Percentiles rank a stretch among this genome's conserved stretches.
These are phyloP conservation scores for Mycena galericulata DNA, from an alignment of 768 basidiomycete species.

Conservation along the genomic window DNA sequence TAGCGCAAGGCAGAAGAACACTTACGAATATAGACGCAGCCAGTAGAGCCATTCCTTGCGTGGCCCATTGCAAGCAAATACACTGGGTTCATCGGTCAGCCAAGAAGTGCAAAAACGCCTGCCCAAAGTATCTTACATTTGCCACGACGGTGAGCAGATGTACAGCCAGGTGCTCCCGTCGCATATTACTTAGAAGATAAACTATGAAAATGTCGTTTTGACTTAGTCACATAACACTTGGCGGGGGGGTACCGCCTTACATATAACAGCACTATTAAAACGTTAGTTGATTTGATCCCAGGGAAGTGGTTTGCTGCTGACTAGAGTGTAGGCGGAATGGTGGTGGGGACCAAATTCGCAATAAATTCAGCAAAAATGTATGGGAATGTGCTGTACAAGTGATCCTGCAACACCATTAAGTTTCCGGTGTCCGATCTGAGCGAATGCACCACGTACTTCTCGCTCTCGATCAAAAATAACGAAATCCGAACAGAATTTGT, in stretches of 20 bases:
- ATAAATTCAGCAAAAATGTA: conserved; percentile 53
- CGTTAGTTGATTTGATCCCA: neutral
- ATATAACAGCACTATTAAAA: conserved; percentile 26
- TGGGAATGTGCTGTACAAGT: conserved; percentile 44
- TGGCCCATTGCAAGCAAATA: conserved; percentile 39
- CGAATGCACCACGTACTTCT: no score
- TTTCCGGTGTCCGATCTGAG: no score
- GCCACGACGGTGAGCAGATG: conserved; percentile 50
- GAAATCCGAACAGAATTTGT: conserved; percentile 34
- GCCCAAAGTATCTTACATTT: conserved; percentile 33
- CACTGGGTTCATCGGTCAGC: conserved; percentile 15
- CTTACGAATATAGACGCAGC: conserved; percentile 40
- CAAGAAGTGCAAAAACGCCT: neutral
- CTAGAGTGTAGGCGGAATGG: conserved; percentile 45
- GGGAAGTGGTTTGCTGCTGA: neutral
- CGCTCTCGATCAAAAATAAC: conserved; percentile 59
- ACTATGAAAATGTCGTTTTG: conserved; percentile 13
- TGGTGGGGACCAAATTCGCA: conserved; percentile 51
- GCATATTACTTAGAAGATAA: conserved; percentile 33
- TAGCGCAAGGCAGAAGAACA: neutral
- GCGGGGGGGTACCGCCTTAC: conserved; percentile 5
- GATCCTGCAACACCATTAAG: neutral
- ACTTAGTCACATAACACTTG: neutral
- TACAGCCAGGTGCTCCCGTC: conserved; percentile 49
- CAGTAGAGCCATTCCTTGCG: conserved; percentile 42